Base-by-base conservation (phyloP, 768 basidiomycete species). In the Termitomyces sp. region DNA sequence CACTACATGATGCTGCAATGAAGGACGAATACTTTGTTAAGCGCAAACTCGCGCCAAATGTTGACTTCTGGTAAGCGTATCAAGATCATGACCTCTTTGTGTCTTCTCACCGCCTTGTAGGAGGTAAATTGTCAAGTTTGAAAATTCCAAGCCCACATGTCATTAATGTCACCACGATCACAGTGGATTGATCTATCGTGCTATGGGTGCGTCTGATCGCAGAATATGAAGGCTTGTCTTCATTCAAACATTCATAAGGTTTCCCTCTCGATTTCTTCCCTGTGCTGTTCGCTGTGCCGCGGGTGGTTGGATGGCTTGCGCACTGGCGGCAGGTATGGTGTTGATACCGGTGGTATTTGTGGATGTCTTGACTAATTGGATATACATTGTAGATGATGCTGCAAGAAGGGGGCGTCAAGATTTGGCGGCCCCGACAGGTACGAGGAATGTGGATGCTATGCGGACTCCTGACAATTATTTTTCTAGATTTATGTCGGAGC, bases 181-280 rank as follows among this genome's bases (percentile, higher is more conserved):
- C 35, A 93, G 91, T 62, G 91, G 91, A 8, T 70, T 94, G 56
- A 94, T 95, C 63, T 95, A 95, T 70, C 88, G 91, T 49, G 90
- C 90, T 21, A 94, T 94, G 91, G 91, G 90, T 91, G 69, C 61
- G 51, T 35, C 37, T 32, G 37, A 39, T 25, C 27, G 55, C 35
- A 23, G 27, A 27, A n/a, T 47, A 41, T 23, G 34, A n/a, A 27
- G 8, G 14, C 25, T 35, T 16, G 57, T 52, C 40, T 54, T 41
- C 45, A 35, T 58, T 40, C 51, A 40, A 52, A 61, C 14, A n/a
- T 17, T 35, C 57, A 61, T 30, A 59, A 90, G 90, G 93, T 43
- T 95, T 95, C 80, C 94, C 94, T 2, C 79, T 90, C 61, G 94
- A 96, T 73, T 95, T 90, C 71, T 95, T 94, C 84, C 93, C 94